Conservation (phyloP, 495 filamentous ascomycete species). For the Penicillium waksmanii region DNA sequence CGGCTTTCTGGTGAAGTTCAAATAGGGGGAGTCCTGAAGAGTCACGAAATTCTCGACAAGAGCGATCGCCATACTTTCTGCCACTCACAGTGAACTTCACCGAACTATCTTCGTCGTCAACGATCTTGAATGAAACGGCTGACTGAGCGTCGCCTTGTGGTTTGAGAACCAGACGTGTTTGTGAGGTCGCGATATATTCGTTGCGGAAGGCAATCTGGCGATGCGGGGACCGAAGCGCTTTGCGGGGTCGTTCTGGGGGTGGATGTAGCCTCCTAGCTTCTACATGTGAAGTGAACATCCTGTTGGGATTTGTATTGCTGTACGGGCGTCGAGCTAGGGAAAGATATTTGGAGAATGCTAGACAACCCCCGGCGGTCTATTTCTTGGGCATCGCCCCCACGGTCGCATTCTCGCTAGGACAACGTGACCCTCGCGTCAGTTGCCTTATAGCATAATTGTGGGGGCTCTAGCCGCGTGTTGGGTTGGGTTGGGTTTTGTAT, state of each 20-base stretch:
- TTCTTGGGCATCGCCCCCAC: too few relatives aligned
- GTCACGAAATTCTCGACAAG: slow-evolving; percentile 34
- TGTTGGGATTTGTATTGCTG: not conserved
- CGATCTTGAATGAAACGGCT: not conserved
- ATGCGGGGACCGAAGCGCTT: not conserved
- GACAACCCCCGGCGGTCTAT: not conserved
- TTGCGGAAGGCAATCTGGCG: not conserved
- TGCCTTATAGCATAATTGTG: not conserved
- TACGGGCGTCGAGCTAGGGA: not conserved
- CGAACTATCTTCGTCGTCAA: slow-evolving; percentile 3
- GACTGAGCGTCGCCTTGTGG: not conserved
- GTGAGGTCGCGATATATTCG: not conserved
- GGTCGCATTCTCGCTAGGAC: not conserved
- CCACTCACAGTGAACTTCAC: slow-evolving; percentile 28
- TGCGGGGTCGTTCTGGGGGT: not conserved
- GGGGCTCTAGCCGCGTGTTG: not conserved
- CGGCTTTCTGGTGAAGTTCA: slow-evolving; percentile 27
- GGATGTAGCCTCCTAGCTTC: not conserved
- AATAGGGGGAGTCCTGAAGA: slow-evolving; percentile 32
- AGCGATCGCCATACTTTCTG: slow-evolving; percentile 25
- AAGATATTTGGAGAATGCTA: not conserved
- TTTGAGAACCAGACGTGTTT: not conserved
- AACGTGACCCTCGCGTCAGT: not conserved
- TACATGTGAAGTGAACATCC: not conserved
- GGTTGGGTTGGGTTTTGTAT: not conserved